Evolutionary conservation across 2,329 filamentous ascomycete genomes (phyloP).

Genomic region (Venturia oleaginea): DNA sequence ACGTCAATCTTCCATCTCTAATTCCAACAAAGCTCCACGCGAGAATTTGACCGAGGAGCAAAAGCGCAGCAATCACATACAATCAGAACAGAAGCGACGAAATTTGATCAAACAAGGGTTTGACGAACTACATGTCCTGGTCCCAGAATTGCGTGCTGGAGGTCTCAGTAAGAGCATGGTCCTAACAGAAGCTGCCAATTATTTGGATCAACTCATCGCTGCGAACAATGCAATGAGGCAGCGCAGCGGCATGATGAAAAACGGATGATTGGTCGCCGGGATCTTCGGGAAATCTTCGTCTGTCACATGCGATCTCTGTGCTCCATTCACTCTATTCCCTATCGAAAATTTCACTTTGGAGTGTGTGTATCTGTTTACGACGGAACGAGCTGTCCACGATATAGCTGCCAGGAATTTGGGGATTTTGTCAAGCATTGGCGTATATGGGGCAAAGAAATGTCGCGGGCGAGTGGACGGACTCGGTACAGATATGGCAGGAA

Average conservation of each 20-base stretch:
- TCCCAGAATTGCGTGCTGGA: conserved; percentile 64
- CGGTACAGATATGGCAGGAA: not conserved
- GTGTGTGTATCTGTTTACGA: not conserved
- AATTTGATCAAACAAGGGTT: conserved; percentile 77
- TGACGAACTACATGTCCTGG: conserved; percentile 66
- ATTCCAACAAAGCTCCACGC: not conserved
- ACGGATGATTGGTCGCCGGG: not conserved
- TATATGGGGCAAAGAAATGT: not conserved
- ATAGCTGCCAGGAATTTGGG: not conserved
- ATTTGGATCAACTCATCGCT: conserved; percentile 61
- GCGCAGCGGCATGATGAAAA: not conserved
- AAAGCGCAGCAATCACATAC: conserved; percentile 78
- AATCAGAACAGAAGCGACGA: conserved; percentile 77
- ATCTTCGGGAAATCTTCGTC: not conserved
- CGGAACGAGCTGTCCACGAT: not conserved
- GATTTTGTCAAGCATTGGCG: not conserved
- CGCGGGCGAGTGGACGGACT: not conserved
- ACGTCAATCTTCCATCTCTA: not conserved
- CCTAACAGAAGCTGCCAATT: conserved; percentile 65
- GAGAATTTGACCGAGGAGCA: conserved; percentile 64
- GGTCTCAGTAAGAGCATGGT: conserved; percentile 78
- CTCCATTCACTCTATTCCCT: not conserved
- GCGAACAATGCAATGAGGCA: conserved; percentile 44
- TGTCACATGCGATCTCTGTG: not conserved
- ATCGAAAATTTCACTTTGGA: not conserved